Percentiles rank a stretch among this genome's conserved stretches.
Evolutionary conservation across 1,284 basidiomycete genomes (phyloP).

Genomic region (Kwoniella shivajii): DNA sequence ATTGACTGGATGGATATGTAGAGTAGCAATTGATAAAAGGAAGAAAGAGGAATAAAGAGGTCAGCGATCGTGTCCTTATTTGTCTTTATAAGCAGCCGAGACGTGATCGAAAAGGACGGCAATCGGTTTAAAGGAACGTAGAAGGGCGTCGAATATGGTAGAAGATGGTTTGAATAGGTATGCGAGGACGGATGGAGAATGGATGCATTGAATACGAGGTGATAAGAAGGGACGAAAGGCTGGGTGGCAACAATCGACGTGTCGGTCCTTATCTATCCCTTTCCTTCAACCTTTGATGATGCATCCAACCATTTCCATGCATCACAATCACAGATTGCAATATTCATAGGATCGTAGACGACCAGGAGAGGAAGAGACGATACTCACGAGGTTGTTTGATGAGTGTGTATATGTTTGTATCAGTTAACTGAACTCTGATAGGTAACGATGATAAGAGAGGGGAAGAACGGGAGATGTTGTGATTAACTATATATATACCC

Average conservation of each 20-base stretch:
- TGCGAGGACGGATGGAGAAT: too few relatives aligned
- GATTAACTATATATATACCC: too few relatives aligned
- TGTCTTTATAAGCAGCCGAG: not conserved
- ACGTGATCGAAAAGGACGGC: not conserved
- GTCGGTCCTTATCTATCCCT: slow-evolving; percentile 1
- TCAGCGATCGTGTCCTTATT: slow-evolving; percentile 2
- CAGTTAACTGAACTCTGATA: too few relatives aligned
- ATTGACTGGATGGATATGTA: not conserved
- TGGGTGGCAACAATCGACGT: slow-evolving; percentile 6
- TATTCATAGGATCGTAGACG: too few relatives aligned
- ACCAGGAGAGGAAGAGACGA: too few relatives aligned
- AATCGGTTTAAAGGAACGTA: not conserved
- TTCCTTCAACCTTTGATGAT: not conserved
- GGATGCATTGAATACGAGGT: not conserved
- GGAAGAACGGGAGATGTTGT: too few relatives aligned
- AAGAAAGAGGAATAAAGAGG: slow-evolving; percentile 2
- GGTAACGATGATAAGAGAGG: too few relatives aligned
- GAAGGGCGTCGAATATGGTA: not conserved
- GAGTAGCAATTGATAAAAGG: not conserved
- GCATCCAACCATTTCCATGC: not conserved
- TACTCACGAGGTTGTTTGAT: too few relatives aligned
- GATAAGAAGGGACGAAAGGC: not conserved
- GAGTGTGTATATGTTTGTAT: too few relatives aligned
- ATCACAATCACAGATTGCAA: too few relatives aligned
- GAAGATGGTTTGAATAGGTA: too few relatives aligned